Base-by-base conservation (phyloP, 2,329 filamentous ascomycete species). In the Penicillium psychrosexuale region DNA sequence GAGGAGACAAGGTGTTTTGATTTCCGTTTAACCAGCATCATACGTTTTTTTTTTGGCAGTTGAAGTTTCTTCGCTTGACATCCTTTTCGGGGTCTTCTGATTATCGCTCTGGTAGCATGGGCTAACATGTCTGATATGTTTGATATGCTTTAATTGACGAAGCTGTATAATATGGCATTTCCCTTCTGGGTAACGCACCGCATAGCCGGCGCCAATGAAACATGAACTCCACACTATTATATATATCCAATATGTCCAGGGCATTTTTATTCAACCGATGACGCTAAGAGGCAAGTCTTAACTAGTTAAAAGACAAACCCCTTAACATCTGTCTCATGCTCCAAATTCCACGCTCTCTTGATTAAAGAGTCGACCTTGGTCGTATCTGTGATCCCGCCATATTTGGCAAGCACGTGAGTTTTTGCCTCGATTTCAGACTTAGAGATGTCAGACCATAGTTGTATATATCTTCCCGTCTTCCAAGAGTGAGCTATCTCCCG, bases 91-190 rank as follows among this genome's bases (percentile, higher is more conserved):
- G 55, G 48, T 52, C 51, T 33, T 38, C 38, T 56, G 30, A 43
- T 62, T 42, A 30, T 39, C 46, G n/a, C 45, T 48, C 43, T 53
- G 50, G 51, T 48, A 47, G 24, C 46, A 46, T 54, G 47, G 43
- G 55, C 52, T 57, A 37, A 58, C 43, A 48, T 64, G 42, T 61
- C 37, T 43, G 47, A 62, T 53, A 53, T 24, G 44, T 37, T 19
- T 40, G 37, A 43, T 61, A 62, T 63, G 44, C 50, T 59, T 58
- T 60, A 56, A 55, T 61, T 48, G 49, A 61, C 58, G 60, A 65
- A 57, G 56, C 57, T 65, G 61, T 64, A 65, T 47, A 60, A 57
- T 61, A 64, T 60, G 55, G 55, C 51, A 50, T 55, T 38, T 47
- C 37, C 44, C 40, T 54, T 40, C 37, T 42, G 13, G 37, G n/a